A percentile compares a stretch with the other conserved stretches of the same genome.
These are phyloP conservation scores for Aspergillus caelatus DNA, from an alignment of 2,329 filamentous ascomycete genomes.

Conservation along the genomic window DNA sequence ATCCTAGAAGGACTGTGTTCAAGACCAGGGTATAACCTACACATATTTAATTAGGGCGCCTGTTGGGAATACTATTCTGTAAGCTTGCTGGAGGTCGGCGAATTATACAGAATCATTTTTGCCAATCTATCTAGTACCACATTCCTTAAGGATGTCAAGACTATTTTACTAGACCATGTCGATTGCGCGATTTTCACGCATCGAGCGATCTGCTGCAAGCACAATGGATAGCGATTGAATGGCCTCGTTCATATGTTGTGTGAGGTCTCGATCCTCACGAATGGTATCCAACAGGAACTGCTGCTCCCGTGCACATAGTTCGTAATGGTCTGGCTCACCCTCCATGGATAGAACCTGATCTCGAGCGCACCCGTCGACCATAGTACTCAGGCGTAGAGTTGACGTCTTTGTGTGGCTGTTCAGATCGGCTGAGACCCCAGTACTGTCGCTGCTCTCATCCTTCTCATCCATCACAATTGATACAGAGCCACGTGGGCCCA, in stretches of 20 bases:
- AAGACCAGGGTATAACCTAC: background rate
- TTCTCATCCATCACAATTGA: background rate
- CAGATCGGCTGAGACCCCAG: background rate
- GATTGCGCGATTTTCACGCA: background rate
- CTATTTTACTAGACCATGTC: background rate
- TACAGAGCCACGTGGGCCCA: background rate
- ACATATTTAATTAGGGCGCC: too few relatives aligned
- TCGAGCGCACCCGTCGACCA: background rate
- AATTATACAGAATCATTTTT: too few relatives aligned
- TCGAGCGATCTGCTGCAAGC: background rate
- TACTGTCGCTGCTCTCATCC: background rate
- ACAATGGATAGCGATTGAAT: background rate
- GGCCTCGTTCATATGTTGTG: background rate
- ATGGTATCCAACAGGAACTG: background rate
- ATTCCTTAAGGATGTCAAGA: background rate
- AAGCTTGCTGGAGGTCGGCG: too few relatives aligned
- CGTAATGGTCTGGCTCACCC: background rate
- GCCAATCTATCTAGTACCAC: too few relatives aligned
- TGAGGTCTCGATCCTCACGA: background rate
- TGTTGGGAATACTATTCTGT: too few relatives aligned
- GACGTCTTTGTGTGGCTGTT: background rate
- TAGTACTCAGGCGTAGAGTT: background rate
- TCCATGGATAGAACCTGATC: background rate
- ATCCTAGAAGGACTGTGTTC: background rate
- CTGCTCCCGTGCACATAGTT: background rate